Base-by-base conservation (phyloP, 2,329 filamentous ascomycete species). In the Fusarium staphyleae region DNA sequence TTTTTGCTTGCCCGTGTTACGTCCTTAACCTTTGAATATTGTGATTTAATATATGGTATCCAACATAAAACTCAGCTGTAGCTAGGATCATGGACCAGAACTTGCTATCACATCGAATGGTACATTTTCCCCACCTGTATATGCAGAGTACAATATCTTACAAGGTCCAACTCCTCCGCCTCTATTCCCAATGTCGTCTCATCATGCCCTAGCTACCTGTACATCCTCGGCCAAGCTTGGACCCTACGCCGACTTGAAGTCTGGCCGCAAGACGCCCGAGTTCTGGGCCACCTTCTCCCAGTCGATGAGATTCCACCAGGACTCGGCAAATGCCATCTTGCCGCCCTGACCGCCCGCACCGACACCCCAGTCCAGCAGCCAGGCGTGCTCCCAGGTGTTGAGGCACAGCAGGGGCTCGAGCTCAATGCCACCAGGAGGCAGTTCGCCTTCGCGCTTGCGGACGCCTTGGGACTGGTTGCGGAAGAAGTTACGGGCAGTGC, bases 331-430 rank as follows among this genome's bases (percentile, higher is more conserved):
- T 45, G 78, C 75, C 46, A 80, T 78, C 85, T 97, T 99, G 42
- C 91, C 91, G 36, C 79, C 81, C 49, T 87, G 73, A 5, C 88
- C 88, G 33, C 72, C 72, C 2, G 69, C 72, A 9, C 80, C 79
- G 24, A 86, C 70, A 44, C 84, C 84, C 74, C 90, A 97, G 73
- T 98, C 92, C 48, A 84, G 83, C 72, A 98, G 77, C 85, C 90
- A 99, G 8, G 89, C 87, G 75, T 98, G 95, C 79, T 98, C 88
- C 95, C 95, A 99, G 5, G 92, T 96, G 77, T 92, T 98, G 54
- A 98, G 83, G 72, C 93, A 97, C 66, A 99, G 78, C 55, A 98
- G 80, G 11, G 93, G 93, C 50, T 86, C 80, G 28, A 93, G 74
- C 41, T 88, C 82, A 60, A 85, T 81, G 52, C 87, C 87, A 32